Percentiles rank a stretch among this genome's conserved stretches.
Evolutionary conservation across 2,329 filamentous ascomycete species (phyloP).

Genomic region (Lasiodiplodia sp.): DNA sequence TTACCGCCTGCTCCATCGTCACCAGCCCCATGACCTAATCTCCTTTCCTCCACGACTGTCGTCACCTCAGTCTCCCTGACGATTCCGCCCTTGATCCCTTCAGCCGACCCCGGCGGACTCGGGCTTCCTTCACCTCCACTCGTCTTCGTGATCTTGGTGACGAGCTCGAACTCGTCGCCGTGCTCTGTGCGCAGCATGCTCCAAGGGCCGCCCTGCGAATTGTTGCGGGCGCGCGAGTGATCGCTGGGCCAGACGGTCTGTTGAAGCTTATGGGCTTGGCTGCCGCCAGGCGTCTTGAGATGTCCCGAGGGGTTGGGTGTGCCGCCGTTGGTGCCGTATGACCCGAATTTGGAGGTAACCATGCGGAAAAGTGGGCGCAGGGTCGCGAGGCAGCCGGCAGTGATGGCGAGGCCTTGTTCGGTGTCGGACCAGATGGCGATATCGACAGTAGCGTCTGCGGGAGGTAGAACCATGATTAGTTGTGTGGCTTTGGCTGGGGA

Average conservation of each 20-base stretch:
- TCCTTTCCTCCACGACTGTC: not conserved
- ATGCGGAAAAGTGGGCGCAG: conserved; percentile 45
- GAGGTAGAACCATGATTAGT: not conserved
- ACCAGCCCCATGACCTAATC: not conserved
- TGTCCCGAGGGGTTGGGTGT: not conserved
- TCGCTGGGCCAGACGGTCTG: conserved; percentile 18
- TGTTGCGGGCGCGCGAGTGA: conserved; percentile 2
- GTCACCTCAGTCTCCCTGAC: not conserved
- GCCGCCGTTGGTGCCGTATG: not conserved
- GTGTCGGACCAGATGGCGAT: conserved; percentile 48
- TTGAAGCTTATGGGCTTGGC: not conserved
- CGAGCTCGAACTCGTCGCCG: conserved; percentile 18
- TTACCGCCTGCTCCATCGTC: not conserved
- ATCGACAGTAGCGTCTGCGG: conserved; percentile 38
- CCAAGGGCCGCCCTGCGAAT: conserved; percentile 8
- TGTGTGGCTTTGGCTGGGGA: no score
- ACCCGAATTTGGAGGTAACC: conserved; percentile 2
- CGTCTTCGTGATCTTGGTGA: conserved; percentile 8
- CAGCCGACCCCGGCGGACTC: not conserved
- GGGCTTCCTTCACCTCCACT: not conserved
- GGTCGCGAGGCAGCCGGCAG: conserved; percentile 46
- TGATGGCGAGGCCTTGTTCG: conserved; percentile 46
- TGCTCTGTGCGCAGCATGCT: conserved; percentile 14
- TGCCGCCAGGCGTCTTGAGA: conserved; percentile 5
- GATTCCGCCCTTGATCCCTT: not conserved